Conservation (phyloP, 129 eudicot genomes). For the Ambrosia artemisiifolia region DNA sequence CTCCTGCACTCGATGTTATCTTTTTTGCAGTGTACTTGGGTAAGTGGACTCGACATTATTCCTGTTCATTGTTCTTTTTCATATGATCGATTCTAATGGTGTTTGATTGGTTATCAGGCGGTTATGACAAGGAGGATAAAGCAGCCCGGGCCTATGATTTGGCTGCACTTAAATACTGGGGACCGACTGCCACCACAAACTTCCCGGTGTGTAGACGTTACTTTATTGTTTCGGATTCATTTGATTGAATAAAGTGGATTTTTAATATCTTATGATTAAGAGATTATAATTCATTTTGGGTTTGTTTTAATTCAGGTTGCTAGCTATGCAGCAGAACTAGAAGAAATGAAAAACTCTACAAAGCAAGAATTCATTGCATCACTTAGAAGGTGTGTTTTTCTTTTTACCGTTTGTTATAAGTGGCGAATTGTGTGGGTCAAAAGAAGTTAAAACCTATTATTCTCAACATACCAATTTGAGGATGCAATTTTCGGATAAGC, state of each 20-base stretch:
- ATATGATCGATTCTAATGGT: background rate
- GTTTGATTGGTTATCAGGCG: constrained; percentile 45
- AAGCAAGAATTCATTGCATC: constrained; percentile 95
- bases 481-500: too few species aligned
- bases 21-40: constrained; percentile 67
- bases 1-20: constrained; percentile 4
- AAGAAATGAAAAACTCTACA: constrained; percentile 77
- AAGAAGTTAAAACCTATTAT: too few species aligned
- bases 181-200: constrained; percentile 90
- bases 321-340: constrained; percentile 61
- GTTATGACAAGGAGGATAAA: constrained; percentile 94
- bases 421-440: background rate
- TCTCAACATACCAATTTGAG: too few species aligned
- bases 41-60: constrained; percentile 28
- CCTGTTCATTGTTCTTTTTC: background rate
- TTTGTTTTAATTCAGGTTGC: constrained; percentile 42
- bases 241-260: background rate
- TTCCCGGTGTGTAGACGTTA: constrained; percentile 55
- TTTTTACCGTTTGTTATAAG: background rate
- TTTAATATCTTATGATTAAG: background rate
- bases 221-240: background rate
- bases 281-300: background rate
- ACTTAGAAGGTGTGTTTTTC: constrained; percentile 54
- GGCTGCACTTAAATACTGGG: constrained; percentile 96
- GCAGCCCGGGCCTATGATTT: constrained; percentile 91